Conservation (phyloP, 352 stramenopile genomes). For the Phytophthora ramorum region DNA sequence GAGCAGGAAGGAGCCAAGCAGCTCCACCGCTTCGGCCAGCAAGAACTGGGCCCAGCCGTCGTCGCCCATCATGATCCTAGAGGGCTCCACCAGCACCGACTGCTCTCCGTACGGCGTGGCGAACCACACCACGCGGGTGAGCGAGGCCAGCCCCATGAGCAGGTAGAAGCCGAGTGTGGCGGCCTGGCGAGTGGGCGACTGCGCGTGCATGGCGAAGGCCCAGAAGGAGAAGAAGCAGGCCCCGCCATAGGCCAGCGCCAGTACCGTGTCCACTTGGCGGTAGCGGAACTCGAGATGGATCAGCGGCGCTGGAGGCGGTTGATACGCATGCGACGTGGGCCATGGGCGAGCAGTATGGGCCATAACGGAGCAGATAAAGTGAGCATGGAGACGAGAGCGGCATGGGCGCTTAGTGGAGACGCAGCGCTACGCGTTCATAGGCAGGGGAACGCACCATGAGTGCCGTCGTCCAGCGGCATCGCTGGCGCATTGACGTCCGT, state of each 20-base stretch:
- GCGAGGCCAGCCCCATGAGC: slow-evolving; percentile 69
- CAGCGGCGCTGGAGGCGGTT: slow-evolving; percentile 46
- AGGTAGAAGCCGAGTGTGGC: slow-evolving; percentile 86
- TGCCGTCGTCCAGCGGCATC: slow-evolving; percentile 30
- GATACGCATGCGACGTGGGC: slow-evolving; percentile 14
- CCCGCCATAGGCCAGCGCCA: slow-evolving; percentile 75
- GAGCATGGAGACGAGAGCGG: slow-evolving; percentile 3
- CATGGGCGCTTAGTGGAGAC: slow-evolving; percentile 7
- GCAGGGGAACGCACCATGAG: slow-evolving; percentile 25
- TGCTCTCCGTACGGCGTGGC: slow-evolving; percentile 76
- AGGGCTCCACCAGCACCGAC: slow-evolving; percentile 70
- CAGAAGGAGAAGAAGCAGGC: slow-evolving; percentile 86
- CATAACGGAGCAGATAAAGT: slow-evolving; percentile 9
- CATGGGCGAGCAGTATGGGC: neutral
- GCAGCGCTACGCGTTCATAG: slow-evolving; percentile 1
- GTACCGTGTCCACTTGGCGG: slow-evolving; percentile 81
- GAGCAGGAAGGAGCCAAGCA: slow-evolving; percentile 92
- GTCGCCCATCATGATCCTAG: slow-evolving; percentile 67
- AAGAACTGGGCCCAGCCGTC: slow-evolving; percentile 76
- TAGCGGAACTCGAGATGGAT: slow-evolving; percentile 84
- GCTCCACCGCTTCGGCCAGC: slow-evolving; percentile 88
- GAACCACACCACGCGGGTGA: slow-evolving; percentile 79
- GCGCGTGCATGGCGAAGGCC: slow-evolving; percentile 76
- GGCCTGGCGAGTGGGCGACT: slow-evolving; percentile 58
- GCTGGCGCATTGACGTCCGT: slow-evolving; percentile 27